A percentile compares a stretch with the other conserved stretches of the same genome.
Conservation (phyloP, 441 rosid species). For the Francoa sonchifolia region DNA sequence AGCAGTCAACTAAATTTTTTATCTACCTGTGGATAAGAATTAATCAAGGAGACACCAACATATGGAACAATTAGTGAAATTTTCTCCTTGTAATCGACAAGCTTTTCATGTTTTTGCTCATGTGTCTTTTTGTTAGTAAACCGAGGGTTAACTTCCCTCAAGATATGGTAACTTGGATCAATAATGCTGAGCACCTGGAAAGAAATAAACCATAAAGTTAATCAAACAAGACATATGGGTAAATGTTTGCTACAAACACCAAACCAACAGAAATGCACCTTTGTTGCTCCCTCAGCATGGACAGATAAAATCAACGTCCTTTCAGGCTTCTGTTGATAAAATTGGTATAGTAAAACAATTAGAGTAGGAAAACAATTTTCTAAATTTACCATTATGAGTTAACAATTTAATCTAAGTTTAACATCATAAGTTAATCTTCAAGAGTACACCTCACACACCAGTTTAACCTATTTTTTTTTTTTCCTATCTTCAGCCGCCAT, state of each 20-base stretch:
- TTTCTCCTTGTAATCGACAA: constrained; percentile 53
- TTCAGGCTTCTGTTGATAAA: constrained; percentile 68
- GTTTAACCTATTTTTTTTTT: too few species aligned
- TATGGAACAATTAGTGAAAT: constrained; percentile 51
- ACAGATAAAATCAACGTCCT: constrained; percentile 62
- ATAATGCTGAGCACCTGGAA: constrained; percentile 70
- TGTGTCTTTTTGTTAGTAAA: constrained; percentile 35
- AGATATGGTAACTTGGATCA: constrained; percentile 68
- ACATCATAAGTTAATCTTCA: too few species aligned
- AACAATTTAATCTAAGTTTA: too few species aligned
- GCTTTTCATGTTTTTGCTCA: constrained; percentile 36
- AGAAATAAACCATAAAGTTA: constrained; percentile 11
- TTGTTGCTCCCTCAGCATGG: constrained; percentile 81
- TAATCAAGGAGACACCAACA: constrained; percentile 69
- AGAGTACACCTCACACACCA: too few species aligned
- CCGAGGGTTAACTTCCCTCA: constrained; percentile 30
- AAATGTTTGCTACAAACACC: too few species aligned
- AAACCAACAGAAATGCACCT: constrained; percentile 37
- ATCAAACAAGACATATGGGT: too few species aligned
- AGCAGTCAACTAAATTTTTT: not conserved
- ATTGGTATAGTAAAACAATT: too few species aligned
- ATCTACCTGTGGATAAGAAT: constrained; percentile 74
- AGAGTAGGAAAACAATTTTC: too few species aligned
- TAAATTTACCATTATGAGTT: too few species aligned
- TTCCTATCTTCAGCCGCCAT: too few species aligned